Percentiles rank a stretch among this genome's conserved stretches.
phyloP scores from a whole-genome alignment of 163 green algal species.

The Volvox carteri region DNA sequence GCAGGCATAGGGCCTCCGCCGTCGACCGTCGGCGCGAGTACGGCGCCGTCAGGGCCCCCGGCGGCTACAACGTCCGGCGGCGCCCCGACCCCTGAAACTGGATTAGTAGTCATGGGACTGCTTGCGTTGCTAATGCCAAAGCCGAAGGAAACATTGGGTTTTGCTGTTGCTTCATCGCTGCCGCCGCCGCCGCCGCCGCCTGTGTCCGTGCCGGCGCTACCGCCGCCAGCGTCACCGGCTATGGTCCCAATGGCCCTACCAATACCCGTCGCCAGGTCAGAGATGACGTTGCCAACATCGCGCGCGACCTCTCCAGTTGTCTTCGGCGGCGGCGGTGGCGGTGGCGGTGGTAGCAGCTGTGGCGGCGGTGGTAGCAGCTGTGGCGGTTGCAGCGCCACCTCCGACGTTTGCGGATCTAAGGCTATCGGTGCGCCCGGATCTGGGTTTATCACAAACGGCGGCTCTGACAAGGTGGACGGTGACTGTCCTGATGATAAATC shows the following conservation, averaged over 20 bases:
- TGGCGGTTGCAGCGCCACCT: background rate
- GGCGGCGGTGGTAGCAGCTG: background rate
- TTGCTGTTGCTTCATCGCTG: no score
- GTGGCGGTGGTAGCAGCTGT: background rate
- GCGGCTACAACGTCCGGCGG: background rate
- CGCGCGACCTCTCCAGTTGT: background rate
- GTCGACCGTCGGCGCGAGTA: background rate
- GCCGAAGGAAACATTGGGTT: no score
- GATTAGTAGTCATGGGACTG: no score
- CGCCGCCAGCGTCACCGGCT: background rate
- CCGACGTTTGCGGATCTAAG: no score
- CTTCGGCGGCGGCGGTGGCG: background rate
- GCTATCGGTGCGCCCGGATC: no score
- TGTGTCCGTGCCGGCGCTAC: background rate
- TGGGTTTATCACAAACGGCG: no score
- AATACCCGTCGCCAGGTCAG: background rate
- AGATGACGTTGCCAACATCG: background rate
- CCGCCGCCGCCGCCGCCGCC: background rate
- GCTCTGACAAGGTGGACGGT: no score
- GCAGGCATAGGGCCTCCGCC: background rate
- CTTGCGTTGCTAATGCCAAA: no score
- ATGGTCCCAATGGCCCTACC: background rate
- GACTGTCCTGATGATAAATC: no score
- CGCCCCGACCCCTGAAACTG: background rate
- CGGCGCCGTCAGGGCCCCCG: background rate